phyloP scores from a whole-genome alignment of 306 rosid species.

The Ormosia emarginata region DNA sequence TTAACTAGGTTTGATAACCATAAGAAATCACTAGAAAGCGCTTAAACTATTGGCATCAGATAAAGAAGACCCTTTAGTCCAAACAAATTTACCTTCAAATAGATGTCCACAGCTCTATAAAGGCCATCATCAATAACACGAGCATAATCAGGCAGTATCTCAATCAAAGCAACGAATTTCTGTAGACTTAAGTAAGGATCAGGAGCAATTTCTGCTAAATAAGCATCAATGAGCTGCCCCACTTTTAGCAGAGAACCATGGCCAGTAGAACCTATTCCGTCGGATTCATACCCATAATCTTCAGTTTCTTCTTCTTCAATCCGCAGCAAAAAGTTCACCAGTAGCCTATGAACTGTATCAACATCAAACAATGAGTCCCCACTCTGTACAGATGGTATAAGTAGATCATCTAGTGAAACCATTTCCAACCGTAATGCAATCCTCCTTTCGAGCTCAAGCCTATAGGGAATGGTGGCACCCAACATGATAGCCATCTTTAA shows the following conservation, averaged over 20 bases:
- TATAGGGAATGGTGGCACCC: constrained; percentile 56
- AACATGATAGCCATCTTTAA: constrained; percentile 72
- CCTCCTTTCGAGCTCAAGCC: constrained; percentile 85
- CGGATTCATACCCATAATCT: constrained; percentile 81
- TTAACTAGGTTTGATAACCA: neutral
- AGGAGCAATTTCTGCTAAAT: constrained; percentile 85
- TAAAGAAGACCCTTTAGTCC: neutral
- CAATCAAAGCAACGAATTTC: constrained; percentile 63
- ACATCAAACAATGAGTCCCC: constrained; percentile 80
- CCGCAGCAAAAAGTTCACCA: constrained; percentile 64
- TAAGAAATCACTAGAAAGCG: neutral
- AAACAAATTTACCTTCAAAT: constrained; percentile 61
- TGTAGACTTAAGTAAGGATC: constrained; percentile 64
- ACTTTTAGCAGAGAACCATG: constrained; percentile 78
- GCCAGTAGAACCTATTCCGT: constrained; percentile 49
- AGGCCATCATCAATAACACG: constrained; percentile 84
- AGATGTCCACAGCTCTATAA: constrained; percentile 80
- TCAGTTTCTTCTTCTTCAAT: constrained; percentile 73
- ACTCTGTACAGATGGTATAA: constrained; percentile 60
- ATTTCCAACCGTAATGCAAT: constrained; percentile 62
- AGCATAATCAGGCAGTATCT: constrained; percentile 83
- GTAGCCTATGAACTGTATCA: constrained; percentile 69
- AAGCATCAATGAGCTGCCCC: constrained; percentile 74
- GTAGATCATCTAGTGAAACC: constrained; percentile 74
- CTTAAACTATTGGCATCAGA: neutral